phyloP scores from a whole-genome alignment of 495 filamentous ascomycete genomes.

The Xanthoparmelia taractica region DNA sequence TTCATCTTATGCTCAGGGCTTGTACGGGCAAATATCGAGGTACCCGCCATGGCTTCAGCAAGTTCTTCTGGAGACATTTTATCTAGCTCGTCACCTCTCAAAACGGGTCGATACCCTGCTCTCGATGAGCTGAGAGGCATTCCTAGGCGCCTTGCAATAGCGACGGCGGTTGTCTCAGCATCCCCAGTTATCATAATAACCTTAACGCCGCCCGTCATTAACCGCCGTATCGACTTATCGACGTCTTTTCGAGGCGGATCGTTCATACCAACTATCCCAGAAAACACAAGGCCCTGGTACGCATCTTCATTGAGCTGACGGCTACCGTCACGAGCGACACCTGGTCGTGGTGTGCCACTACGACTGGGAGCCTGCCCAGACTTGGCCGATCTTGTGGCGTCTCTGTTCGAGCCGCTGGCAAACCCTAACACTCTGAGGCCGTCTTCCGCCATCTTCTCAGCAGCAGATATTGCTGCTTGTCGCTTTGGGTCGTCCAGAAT shows the following conservation, averaged over 20 bases:
- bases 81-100: conserved; percentile 85
- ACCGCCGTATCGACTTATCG: conserved; percentile 74
- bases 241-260: conserved; percentile 89
- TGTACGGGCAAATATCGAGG: conserved; percentile 90
- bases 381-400: conserved; percentile 25
- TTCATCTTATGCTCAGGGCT: conserved; percentile 98
- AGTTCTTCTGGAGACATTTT: conserved; percentile 79
- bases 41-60: conserved; percentile 70
- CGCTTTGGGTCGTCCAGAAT: conserved; percentile 73
- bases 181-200: conserved; percentile 99
- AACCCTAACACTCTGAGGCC: conserved; percentile 90
- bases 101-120: conserved; percentile 52
- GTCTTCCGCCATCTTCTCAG: conserved; percentile 81
- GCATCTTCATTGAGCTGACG: conserved; percentile 54
- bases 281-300: conserved; percentile 79
- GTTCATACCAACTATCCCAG: conserved; percentile 91
- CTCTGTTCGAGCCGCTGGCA: conserved; percentile 60
- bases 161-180: conserved; percentile 85
- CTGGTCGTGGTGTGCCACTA: conserved; percentile 44
- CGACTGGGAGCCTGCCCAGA: conserved; percentile 33
- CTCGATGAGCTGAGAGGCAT: conserved; percentile 56
- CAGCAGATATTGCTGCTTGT: conserved; percentile 67
- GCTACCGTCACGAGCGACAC: conserved; percentile 28
- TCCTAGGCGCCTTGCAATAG: conserved; percentile 85
- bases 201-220: conserved; percentile 90